Conservation (phyloP, 2,329 filamentous ascomycete species). For the Diplodia mutila region DNA sequence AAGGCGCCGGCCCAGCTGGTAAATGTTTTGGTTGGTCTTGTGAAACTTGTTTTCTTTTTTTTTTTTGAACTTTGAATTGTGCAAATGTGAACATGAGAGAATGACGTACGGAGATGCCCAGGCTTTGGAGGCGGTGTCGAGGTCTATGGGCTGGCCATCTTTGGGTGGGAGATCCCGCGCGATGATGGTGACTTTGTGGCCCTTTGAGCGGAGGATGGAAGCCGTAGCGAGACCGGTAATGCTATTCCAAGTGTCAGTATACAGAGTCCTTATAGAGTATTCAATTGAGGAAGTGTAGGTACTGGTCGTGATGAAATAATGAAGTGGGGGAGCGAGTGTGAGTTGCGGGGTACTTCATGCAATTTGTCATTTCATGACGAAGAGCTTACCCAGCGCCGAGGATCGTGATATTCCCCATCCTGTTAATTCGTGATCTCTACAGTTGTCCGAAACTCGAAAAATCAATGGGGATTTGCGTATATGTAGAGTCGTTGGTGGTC, state of each 20-base stretch:
- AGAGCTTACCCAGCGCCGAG: constrained; percentile 26
- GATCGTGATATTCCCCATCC: constrained; percentile 27
- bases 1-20: constrained; percentile 38
- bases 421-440: background rate
- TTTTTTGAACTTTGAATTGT: background rate
- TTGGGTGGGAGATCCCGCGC: constrained; percentile 35
- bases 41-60: background rate
- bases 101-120: constrained; percentile 37
- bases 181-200: constrained; percentile 40
- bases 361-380: background rate
- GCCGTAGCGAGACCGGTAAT: constrained; percentile 36
- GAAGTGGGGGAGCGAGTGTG: background rate
- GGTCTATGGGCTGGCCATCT: constrained; percentile 26
- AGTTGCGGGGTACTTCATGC: background rate
- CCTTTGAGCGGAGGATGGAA: constrained; percentile 32
- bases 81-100: background rate
- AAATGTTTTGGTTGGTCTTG: background rate
- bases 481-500: background rate
- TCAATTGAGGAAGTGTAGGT: no score
- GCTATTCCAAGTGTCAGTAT: background rate
- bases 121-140: constrained; percentile 33
- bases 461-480: background rate
- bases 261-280: background rate
- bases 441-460: background rate
- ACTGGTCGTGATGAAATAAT: background rate